Base-by-base conservation (phyloP, 2,329 filamentous ascomycete species). In the Dryadomyces quercus-mongolicae region DNA sequence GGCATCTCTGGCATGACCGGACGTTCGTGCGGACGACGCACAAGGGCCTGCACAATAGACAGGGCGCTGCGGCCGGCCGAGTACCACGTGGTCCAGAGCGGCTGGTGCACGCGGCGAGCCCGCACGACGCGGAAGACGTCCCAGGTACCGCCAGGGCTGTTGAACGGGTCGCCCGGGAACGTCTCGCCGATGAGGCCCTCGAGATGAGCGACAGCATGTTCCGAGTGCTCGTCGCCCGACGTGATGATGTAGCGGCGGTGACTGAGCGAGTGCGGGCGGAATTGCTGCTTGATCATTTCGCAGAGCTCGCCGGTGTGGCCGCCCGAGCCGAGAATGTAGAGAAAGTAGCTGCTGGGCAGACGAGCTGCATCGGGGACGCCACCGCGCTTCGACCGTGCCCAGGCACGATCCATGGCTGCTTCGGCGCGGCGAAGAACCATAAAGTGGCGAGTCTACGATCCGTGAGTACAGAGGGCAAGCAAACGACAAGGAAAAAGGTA, bases 221-320 rank as follows among this genome's bases (percentile, higher is more conserved):
- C 75, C 16, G 87, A 93, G 65, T 88, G 81, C 9, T 66, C 68
- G 64, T 98, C 93, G 0, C 86, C 90, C 1, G 79, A 82, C 59
- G 85, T 86, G 54, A 94, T 76, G 21, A 95, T 71, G 67, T 95
- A 98, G 31, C 88, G 92, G 25, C 93, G 80, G 62, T 87, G 84
- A 70, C 84, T 70, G 63, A 68, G 65, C 53, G 66, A 47, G 59
- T 73, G 74, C 43, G 70, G 69, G 55, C 72, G 74, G 63, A 78
- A 79, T 60, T 77, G 78, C 60, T 74, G 72, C 55, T 74, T 73
- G 61, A 98, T 80, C 73, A 96, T 86, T 63, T 85, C 82, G 58
- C 95, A 76, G 86, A 98, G 95, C 69, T 98, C 93, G 49, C 89
- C 84, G 0, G 93, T 96, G 70, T 98, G 93, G 1, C 93, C 93